A percentile compares a stretch with the other conserved stretches of the same genome.
These are phyloP conservation scores for Botrytis elliptica DNA, from an alignment of 2,329 filamentous ascomycete genomes.

Conservation along the genomic window DNA sequence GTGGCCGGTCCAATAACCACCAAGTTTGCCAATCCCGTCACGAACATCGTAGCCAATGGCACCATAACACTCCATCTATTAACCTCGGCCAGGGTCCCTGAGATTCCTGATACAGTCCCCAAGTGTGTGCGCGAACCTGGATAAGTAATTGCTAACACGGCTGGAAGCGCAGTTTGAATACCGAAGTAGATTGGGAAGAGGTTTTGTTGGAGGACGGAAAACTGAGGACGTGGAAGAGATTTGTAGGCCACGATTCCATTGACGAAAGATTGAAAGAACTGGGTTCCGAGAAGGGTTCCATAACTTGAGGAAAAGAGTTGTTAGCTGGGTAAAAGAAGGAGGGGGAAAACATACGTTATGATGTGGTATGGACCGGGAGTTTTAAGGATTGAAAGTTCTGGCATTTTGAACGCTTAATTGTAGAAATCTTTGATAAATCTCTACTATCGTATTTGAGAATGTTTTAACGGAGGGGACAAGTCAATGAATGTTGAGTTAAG, in stretches of 20 bases:
- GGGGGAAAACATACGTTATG: conserved; percentile 55
- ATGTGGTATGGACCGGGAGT: conserved; percentile 74
- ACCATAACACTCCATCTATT: conserved; percentile 64
- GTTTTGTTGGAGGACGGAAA: conserved; percentile 74
- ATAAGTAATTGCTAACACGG: conserved; percentile 75
- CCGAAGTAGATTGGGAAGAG: conserved; percentile 89
- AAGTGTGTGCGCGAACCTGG: conserved; percentile 55
- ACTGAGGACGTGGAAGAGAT: conserved; percentile 73
- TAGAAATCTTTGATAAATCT: too few species aligned
- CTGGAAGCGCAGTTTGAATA: conserved; percentile 73
- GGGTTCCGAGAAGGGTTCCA: conserved; percentile 81
- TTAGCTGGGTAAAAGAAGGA: conserved; percentile 21
- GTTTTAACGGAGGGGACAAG: background rate
- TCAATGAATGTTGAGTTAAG: background rate
- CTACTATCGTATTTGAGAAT: background rate
- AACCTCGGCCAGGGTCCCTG: conserved; percentile 56
- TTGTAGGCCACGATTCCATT: conserved; percentile 74
- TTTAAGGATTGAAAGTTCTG: conserved; percentile 46
- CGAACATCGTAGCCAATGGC: conserved; percentile 68
- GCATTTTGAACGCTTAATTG: conserved; percentile 35
- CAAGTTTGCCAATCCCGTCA: conserved; percentile 70
- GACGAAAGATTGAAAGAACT: conserved; percentile 84
- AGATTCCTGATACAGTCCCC: conserved; percentile 46
- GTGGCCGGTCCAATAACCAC: conserved; percentile 72
- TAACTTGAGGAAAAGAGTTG: conserved; percentile 59